phyloP scores from a whole-genome alignment of 1,284 basidiomycete species.

The Microbotryum lychnidis-dioicae region DNA sequence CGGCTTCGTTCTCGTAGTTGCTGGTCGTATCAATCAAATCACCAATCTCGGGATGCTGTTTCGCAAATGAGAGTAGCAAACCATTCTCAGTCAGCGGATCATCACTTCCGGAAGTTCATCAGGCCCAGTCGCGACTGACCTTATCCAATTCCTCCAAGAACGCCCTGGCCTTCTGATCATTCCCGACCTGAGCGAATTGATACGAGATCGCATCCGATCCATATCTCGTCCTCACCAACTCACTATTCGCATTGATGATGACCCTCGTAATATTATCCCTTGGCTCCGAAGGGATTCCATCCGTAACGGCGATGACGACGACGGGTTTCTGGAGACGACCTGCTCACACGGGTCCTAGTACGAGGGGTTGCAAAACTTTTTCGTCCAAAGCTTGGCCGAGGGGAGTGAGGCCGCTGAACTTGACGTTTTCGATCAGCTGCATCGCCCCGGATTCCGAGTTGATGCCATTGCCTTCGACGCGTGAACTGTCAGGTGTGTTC shows the following conservation, averaged over 20 bases:
- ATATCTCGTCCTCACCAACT: conserved; percentile 41
- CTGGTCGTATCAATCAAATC: conserved; percentile 42
- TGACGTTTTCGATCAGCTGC: conserved; percentile 42
- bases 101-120: not conserved
- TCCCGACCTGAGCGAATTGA: conserved; percentile 45
- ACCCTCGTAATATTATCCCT: conserved; percentile 44
- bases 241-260: conserved; percentile 40
- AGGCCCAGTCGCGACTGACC: not conserved
- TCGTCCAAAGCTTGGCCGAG: conserved; percentile 34
- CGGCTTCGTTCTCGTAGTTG: conserved; percentile 43
- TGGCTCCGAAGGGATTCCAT: conserved; percentile 34
- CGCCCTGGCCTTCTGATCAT: conserved; percentile 34
- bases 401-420: conserved; percentile 41
- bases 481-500: conserved; percentile 22
- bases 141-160: conserved; percentile 45
- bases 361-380: conserved; percentile 45
- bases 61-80: not conserved
- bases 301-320: conserved; percentile 39
- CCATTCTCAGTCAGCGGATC: too few species aligned
- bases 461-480: conserved; percentile 44
- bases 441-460: conserved; percentile 40
- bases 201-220: conserved; percentile 43
- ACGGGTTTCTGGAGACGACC: conserved; percentile 44
- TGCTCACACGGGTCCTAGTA: conserved; percentile 42
- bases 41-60: conserved; percentile 41